Base-by-base conservation (phyloP, 352 stramenopile genomes). In the Pythium phragmiticola region DNA sequence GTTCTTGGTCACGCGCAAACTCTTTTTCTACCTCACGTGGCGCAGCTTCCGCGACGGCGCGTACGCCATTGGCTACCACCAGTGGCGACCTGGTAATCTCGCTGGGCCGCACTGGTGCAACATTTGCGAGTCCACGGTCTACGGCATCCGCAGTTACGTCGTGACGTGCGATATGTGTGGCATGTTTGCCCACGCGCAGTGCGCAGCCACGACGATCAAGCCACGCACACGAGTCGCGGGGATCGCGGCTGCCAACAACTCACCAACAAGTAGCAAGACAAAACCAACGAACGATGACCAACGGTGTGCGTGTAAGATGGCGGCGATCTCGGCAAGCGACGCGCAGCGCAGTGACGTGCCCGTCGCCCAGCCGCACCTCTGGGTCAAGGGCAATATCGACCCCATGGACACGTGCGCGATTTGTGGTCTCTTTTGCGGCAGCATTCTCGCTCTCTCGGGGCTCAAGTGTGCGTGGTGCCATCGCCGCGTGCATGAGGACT, bases 391-490 rank as follows among this genome's bases (percentile, higher is more conserved):
- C 47, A 94, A 94, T 57, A 92, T 91, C 42, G 85, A 94, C 57
- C 82, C 83, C 3, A 88, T 90, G 75, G 85, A 92, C 68, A 87
- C 76, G 57, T 94, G 85, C 57, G 82, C 83, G 4, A 53, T 92
- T 23, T 94, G 85, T 45, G 85, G 84, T 4, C 60, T 92, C 12
- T 92, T 94, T 30, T 92, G 85, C 52, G 83, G 85, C 19, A 92
- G 80, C 61, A 88, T 94, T 63, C 80, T 94, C 47, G 82, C 85
- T 30, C 75, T 92, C 2, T 92, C 80, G 28, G 85, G 82, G 34
- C 78, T 92, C 41, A 89, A 92, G 53, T 94, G 85, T 68, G 74
- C 82, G 14, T 94, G 85, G 85, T 94, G 85, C 66, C 85, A 94
- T 56, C 72, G 80, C 5, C 82, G 82, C 26, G 84, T 94, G 42